Base-by-base conservation (phyloP, 306 rosid genomes). In the Vicia villosa region DNA sequence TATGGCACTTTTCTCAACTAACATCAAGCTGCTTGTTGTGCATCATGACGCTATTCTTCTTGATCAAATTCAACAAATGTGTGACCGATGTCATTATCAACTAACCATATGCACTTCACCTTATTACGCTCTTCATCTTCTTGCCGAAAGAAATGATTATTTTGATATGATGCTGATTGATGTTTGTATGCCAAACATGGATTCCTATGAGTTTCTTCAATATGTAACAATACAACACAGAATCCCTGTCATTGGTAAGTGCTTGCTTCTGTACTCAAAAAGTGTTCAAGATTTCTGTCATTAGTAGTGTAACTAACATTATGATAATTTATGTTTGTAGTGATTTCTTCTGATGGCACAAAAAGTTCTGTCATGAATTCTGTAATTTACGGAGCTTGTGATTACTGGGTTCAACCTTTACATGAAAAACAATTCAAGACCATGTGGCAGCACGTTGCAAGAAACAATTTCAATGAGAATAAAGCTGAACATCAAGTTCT, bases 121-220 rank as follows among this genome's bases (percentile, higher is more conserved):
- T 26, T 10, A 67, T 22, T 74, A 0, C 66, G 96, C 94, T 58
- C 73, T 85, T 80, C 67, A 79, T 63, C 78, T 80, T 63, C 54
- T 89, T 5, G 36, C 6, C 12, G 88, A 84, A 83, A 84, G 34
- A 16, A 84, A 73, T 21, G 79, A 42, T 10, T 54, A 15, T 67
- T 74, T 85, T 56, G 93, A 90, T 72, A 74, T 87, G 60, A 76
- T 90, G 24, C 57, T 90, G 26, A 79, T 88, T 21, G 96, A 84
- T 34, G 88, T 80, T 73, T 79, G 81, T 30, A 85, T 90, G 91
- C 86, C 89, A 34, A 77, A 79, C 36, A 80, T 85, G 85, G 86
- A 90, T 74, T 88, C 84, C 3, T 82, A 64, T 75, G 69, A 80
- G 7, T 88, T 90, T 47, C 80, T 87, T 26, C 74, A 80, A 10